phyloP scores from a whole-genome alignment of 169 alveolate species.

The Plasmodium fragile region DNA sequence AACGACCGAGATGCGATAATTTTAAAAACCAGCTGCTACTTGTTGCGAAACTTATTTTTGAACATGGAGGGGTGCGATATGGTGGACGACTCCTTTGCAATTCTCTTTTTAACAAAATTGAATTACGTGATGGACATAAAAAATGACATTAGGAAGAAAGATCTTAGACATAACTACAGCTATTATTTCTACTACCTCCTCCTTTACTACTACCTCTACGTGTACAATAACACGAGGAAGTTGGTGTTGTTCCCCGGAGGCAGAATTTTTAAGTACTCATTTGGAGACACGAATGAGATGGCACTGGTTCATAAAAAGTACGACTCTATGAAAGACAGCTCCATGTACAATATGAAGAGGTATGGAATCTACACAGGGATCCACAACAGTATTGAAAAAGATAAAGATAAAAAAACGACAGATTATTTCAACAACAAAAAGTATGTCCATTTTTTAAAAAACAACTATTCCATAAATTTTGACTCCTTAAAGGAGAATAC shows the following conservation, averaged over 20 bases:
- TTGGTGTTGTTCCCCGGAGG: background rate
- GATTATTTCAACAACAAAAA: constrained; percentile 20
- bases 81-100: constrained; percentile 39
- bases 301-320: constrained; percentile 10
- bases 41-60: constrained; percentile 15
- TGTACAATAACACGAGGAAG: constrained; percentile 33
- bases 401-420: background rate
- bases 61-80: constrained; percentile 7
- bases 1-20: constrained; percentile 44
- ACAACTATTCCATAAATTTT: constrained; percentile 35
- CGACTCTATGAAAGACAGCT: constrained; percentile 9
- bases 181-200: constrained; percentile 37
- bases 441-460: constrained; percentile 20
- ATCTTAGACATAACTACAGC: constrained; percentile 15
- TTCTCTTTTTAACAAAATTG: constrained; percentile 52
- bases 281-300: constrained; percentile 26
- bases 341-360: constrained; percentile 21
- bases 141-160: constrained; percentile 7
- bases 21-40: constrained; percentile 50
- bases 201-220: constrained; percentile 43
- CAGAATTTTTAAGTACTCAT: constrained; percentile 5
- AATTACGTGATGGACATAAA: constrained; percentile 37
- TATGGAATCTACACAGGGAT: constrained; percentile 20
- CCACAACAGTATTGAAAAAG: constrained; percentile 2
- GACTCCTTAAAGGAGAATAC: constrained; percentile 29